These are phyloP conservation scores for Hermanozyma aechmeae DNA, from an alignment of 805 yeast species.

Conservation along the genomic window DNA sequence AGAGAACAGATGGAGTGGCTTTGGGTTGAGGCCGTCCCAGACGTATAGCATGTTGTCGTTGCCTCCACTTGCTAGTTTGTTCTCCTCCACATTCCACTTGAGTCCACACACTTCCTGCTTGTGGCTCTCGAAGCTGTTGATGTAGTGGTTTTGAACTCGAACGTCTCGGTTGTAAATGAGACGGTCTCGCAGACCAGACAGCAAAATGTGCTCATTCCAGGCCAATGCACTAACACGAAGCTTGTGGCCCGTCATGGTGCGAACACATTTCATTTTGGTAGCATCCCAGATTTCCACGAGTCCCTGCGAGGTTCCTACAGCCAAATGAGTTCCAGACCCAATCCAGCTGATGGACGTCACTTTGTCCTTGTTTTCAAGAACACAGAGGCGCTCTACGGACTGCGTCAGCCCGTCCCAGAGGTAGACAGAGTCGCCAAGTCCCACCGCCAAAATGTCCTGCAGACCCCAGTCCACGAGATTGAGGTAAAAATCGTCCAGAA, in stretches of 20 bases:
- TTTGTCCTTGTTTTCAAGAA: slow-evolving; percentile 55
- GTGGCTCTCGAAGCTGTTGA: slow-evolving; percentile 64
- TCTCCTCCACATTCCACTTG: slow-evolving; percentile 86
- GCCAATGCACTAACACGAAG: slow-evolving; percentile 80
- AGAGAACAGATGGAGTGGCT: slow-evolving; percentile 63
- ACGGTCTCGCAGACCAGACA: slow-evolving; percentile 83
- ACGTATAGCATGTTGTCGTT: slow-evolving; percentile 82
- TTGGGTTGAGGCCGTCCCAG: slow-evolving; percentile 71
- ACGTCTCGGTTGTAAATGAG: slow-evolving; percentile 87
- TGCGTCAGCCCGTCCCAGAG: slow-evolving; percentile 86
- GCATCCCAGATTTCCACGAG: slow-evolving; percentile 95
- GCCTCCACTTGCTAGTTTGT: slow-evolving; percentile 91
- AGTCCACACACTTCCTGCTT: slow-evolving; percentile 95
- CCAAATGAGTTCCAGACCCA: slow-evolving; percentile 88
- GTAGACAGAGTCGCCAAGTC: slow-evolving; percentile 79
- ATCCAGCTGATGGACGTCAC: slow-evolving; percentile 90
- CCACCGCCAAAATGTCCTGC: slow-evolving; percentile 82
- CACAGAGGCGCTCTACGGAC: slow-evolving; percentile 71
- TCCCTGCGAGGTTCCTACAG: slow-evolving; percentile 84
- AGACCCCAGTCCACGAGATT: slow-evolving; percentile 95
- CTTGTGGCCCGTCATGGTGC: slow-evolving; percentile 89
- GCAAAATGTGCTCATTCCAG: slow-evolving; percentile 87
- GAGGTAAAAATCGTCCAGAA: slow-evolving; percentile 87
- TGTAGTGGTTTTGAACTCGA: slow-evolving; percentile 72
- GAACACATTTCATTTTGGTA: slow-evolving; percentile 64